Percentiles rank a stretch among this genome's conserved stretches.
phyloP scores from a whole-genome alignment of 106 monocot genomes.

The Dioscorea zingiberensis region DNA sequence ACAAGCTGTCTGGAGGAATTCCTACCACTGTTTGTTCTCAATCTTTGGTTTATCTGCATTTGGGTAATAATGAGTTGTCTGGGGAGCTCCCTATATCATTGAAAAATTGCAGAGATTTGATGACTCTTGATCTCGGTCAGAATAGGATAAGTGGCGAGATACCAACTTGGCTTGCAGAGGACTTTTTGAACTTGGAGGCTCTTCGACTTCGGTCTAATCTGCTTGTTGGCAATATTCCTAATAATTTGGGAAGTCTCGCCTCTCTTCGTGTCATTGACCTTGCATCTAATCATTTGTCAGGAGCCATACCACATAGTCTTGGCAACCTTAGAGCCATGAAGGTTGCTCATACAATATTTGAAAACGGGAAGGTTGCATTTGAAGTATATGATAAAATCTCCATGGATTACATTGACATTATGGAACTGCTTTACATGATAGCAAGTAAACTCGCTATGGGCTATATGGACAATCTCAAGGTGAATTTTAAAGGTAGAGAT shows the following conservation, averaged over 20 bases:
- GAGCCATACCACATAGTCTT: neutral
- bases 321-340: neutral
- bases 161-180: slow-evolving; percentile 26
- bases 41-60: slow-evolving; percentile 6
- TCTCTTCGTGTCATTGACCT: slow-evolving; percentile 15
- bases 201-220: slow-evolving; percentile 3
- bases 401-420: no score
- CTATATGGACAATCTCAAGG: neutral
- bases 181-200: neutral
- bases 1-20: no score
- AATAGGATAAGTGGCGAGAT: slow-evolving; percentile 32
- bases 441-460: no score
- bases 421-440: no score
- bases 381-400: no score
- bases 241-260: neutral
- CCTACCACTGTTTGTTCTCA: no score
- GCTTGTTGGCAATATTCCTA: slow-evolving; percentile 16
- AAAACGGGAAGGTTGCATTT: no score
- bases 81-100: slow-evolving; percentile 18
- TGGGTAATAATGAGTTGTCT: slow-evolving; percentile 23
- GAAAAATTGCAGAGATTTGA: neutral
- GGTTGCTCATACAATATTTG: no score
- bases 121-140: slow-evolving; percentile 26
- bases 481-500: neutral
- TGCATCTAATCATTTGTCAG: slow-evolving; percentile 14